Evolutionary conservation across 768 basidiomycete species (phyloP).

Genomic region (Favolaschia claudopus): DNA sequence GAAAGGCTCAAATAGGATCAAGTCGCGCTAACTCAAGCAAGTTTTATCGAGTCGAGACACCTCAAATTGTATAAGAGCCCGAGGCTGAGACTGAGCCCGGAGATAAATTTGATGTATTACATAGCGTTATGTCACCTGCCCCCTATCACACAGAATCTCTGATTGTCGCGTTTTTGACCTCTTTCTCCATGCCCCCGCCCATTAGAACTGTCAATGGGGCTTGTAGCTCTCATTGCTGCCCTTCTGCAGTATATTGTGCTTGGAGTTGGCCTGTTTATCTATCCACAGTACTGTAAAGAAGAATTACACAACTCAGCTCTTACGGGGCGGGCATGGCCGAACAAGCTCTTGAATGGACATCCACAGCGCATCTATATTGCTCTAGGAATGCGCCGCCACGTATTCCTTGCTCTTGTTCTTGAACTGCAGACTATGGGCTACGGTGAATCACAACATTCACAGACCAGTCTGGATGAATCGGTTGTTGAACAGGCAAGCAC

Average conservation of each 20-base stretch:
- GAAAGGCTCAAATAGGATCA: no score
- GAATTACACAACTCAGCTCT: constrained; percentile 27
- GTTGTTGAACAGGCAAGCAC: no score
- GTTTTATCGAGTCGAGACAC: no score
- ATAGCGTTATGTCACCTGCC: no score
- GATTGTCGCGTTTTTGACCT: no score
- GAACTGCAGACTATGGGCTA: not conserved
- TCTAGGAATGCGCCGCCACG: not conserved
- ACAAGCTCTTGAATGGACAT: constrained; percentile 27
- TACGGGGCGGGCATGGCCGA: constrained; percentile 24
- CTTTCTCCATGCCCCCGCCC: not conserved
- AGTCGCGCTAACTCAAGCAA: no score
- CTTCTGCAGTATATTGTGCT: constrained; percentile 12
- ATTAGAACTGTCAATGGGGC: constrained; percentile 15
- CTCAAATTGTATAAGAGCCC: no score
- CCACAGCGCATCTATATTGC: constrained; percentile 21
- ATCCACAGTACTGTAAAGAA: not conserved
- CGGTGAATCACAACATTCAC: not conserved
- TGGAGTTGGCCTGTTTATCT: not conserved
- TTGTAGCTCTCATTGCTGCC: constrained; percentile 32
- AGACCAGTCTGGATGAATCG: constrained; percentile 31
- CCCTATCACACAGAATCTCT: no score
- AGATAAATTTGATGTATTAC: no score
- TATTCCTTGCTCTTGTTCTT: constrained; percentile 15
- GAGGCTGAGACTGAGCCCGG: no score